These are phyloP conservation scores for Paramecium bursaria DNA, from an alignment of 73 alveolate genomes.

Conservation along the genomic window DNA sequence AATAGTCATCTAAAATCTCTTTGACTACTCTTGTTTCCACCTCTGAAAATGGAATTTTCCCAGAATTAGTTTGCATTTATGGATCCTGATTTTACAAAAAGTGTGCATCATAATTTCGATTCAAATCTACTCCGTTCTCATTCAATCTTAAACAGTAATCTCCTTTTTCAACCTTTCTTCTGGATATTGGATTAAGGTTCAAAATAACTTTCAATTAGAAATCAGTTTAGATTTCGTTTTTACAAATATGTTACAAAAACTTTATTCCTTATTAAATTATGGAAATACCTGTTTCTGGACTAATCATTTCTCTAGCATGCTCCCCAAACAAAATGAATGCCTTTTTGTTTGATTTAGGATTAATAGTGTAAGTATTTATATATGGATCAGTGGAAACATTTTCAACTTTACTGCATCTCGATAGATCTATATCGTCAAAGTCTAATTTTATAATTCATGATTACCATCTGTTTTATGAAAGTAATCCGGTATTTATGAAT, in stretches of 20 bases:
- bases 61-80: slow-evolving; percentile 63
- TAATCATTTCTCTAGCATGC: slow-evolving; percentile 80
- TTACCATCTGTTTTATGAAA: no score
- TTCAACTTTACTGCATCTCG: slow-evolving; percentile 33
- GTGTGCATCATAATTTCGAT: slow-evolving; percentile 79
- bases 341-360: slow-evolving; percentile 31
- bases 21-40: slow-evolving; percentile 71
- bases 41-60: slow-evolving; percentile 76
- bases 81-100: slow-evolving; percentile 61
- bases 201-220: slow-evolving; percentile 48
- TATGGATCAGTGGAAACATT: background rate
- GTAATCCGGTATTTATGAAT: no score
- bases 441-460: no score
- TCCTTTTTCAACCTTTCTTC: slow-evolving; percentile 80
- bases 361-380: slow-evolving; percentile 5
- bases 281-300: slow-evolving; percentile 77
- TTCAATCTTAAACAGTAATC: slow-evolving; percentile 76
- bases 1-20: slow-evolving; percentile 46
- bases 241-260: slow-evolving; percentile 11
- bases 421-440: no score
- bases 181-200: slow-evolving; percentile 76
- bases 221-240: slow-evolving; percentile 14
- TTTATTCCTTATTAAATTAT: slow-evolving; percentile 45
- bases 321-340: slow-evolving; percentile 78
- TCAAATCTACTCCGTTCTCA: slow-evolving; percentile 75